Evolutionary conservation across 208 protist genomes (phyloP).

Genomic region (Tritrichomonas musculus): DNA sequence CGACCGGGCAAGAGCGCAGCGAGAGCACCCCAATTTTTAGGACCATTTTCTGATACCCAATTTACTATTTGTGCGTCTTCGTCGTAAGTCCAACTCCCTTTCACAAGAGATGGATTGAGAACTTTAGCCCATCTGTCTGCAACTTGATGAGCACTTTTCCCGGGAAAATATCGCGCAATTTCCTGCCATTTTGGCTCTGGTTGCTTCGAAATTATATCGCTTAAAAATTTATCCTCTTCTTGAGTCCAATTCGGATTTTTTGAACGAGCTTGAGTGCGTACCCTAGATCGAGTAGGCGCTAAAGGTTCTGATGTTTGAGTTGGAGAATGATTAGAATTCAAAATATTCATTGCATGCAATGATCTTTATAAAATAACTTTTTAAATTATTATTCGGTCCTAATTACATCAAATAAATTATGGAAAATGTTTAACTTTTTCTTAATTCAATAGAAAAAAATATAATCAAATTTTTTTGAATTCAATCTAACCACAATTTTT

Average conservation of each 20-base stretch:
- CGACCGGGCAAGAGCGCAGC: neutral
- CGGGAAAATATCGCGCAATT: neutral
- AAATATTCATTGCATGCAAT: too few relatives aligned
- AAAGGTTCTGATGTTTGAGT: neutral
- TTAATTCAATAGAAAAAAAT: too few relatives aligned
- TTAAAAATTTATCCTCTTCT: neutral
- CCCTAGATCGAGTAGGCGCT: neutral
- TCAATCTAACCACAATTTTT: too few relatives aligned
- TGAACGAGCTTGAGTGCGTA: neutral
- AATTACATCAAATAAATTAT: too few relatives aligned
- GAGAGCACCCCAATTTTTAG: neutral
- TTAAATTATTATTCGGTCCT: too few relatives aligned
- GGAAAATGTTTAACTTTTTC: too few relatives aligned
- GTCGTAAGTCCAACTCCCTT: neutral
- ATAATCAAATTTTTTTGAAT: too few relatives aligned
- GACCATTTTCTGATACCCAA: neutral
- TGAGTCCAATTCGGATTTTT: neutral
- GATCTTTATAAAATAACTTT: too few relatives aligned
- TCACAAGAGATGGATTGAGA: neutral
- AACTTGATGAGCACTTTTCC: neutral
- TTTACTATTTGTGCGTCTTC: neutral
- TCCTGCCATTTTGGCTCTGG: neutral
- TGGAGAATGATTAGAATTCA: too few relatives aligned
- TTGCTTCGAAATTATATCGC: neutral
- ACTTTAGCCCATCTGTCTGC: neutral